phyloP scores from a whole-genome alignment of 495 filamentous ascomycete genomes.

The Penicillium simplicissimum region DNA sequence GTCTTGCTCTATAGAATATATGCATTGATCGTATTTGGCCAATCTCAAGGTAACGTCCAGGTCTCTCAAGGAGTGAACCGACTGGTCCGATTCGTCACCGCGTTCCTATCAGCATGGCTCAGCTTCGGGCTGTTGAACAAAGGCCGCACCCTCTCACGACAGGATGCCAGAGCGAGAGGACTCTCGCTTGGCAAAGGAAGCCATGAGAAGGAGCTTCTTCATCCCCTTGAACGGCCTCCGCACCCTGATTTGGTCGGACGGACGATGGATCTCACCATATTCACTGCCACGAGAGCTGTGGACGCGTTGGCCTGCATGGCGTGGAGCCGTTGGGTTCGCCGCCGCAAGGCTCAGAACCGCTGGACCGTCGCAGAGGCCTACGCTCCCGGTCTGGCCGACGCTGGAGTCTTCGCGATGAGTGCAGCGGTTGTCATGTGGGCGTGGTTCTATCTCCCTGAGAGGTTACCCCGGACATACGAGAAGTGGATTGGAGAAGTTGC shows the following conservation, averaged over 20 bases:
- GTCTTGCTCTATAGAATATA: slow-evolving; percentile 36
- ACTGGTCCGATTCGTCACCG: slow-evolving; percentile 41
- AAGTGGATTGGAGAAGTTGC: slow-evolving; percentile 84
- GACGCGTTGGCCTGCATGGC: slow-evolving; percentile 68
- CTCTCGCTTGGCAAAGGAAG: slow-evolving; percentile 9
- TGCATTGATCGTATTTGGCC: slow-evolving; percentile 23
- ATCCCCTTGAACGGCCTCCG: slow-evolving; percentile 17
- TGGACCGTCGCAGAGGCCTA: slow-evolving; percentile 55
- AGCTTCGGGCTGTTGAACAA: slow-evolving; percentile 50
- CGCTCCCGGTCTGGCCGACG: slow-evolving; percentile 59
- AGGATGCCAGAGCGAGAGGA: slow-evolving; percentile 6
- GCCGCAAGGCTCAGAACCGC: slow-evolving; percentile 34
- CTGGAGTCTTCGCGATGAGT: slow-evolving; percentile 73
- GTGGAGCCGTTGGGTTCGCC: slow-evolving; percentile 54
- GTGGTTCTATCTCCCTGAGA: slow-evolving; percentile 75
- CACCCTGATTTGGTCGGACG: slow-evolving; percentile 60
- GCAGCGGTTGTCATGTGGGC: slow-evolving; percentile 87
- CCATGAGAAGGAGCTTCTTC: slow-evolving; percentile 45
- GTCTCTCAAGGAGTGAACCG: slow-evolving; percentile 23
- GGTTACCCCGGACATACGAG: slow-evolving; percentile 73
- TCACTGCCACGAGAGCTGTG: slow-evolving; percentile 71
- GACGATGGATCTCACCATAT: slow-evolving; percentile 85
- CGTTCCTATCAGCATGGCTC: slow-evolving; percentile 50
- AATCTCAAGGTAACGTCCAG: slow-evolving; percentile 18
- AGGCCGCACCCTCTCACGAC: slow-evolving; percentile 29